Evolutionary conservation across 2,329 filamentous ascomycete genomes (phyloP), one percentile per base, ranked within the genome.

Genomic region (Neonectria sp.): DNA sequence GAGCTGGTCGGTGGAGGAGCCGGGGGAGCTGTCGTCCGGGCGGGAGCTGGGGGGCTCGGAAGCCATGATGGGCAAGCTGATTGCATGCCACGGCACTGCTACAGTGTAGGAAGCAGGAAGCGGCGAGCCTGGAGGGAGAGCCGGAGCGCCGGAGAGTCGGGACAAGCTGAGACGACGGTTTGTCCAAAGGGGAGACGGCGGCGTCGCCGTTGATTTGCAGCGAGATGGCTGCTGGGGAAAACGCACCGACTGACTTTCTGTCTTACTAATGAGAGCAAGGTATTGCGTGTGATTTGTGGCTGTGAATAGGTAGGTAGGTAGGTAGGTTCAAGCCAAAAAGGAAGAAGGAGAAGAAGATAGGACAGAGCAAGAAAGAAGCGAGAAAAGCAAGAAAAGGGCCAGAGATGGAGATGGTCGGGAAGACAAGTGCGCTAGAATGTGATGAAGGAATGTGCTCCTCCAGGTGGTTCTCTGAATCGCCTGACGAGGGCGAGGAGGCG

Each of bases 61-160:
- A 75, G 83, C 79, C 84, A 86, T 86, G 58, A 63, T 76, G 72
- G 65, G 71, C 69, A 71, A 64, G 64, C 71, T 66, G 55, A 51
- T 71, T 58, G 73, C 75, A 79, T 78, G 69, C 76, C 77, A 76
- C 70, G 40, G 52, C 66, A 55, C 55, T 63, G 56, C 53, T 48
- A 58, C 48, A 63, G 63, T 55, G 51, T n/a, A 58, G 24, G 63
- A 61, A 48, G 57, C 63, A 46, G 57, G 40, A 53, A 55, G 55
- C 29, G 64, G 59, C 37, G 15, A 17, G 37, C 37, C 48, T 46
- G 17, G 17, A 60, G 37, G 43, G 37, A 58, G 51, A 60, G 65
- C 27, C 57, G 55, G 57, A 33, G 29, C 40, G 53, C 11, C 40
- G 52, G 59, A 24, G 33, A 13, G 7, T 31, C 9, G 35, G 45